phyloP scores from a whole-genome alignment of 2,329 filamentous ascomycete genomes.

The Ophiognomonia clavigignenti-juglandacearum region DNA sequence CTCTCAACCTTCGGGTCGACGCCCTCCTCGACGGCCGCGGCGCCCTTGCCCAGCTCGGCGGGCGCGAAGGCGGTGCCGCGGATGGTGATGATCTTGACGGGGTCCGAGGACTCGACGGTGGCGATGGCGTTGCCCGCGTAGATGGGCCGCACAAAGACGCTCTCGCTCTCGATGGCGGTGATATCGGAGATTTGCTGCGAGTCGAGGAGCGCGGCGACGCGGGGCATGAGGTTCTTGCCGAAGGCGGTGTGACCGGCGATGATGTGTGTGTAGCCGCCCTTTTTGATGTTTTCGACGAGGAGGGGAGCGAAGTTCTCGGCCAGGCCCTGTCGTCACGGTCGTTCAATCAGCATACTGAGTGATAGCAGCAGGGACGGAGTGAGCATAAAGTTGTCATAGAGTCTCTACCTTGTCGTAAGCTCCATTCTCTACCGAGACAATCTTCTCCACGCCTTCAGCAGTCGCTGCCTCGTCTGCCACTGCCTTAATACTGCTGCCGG shows the following conservation, averaged over 20 bases:
- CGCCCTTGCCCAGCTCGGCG: constrained; percentile 65
- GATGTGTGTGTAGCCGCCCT: constrained; percentile 88
- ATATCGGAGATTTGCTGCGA: constrained; percentile 93
- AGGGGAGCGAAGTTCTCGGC: constrained; percentile 93
- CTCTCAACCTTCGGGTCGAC: constrained; percentile 73
- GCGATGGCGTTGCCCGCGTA: constrained; percentile 97
- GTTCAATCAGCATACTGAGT: too few species aligned
- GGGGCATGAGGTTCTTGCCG: constrained; percentile 89
- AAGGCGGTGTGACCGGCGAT: constrained; percentile 90
- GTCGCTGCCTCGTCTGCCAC: constrained; percentile 83
- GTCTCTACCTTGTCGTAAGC: constrained; percentile 94
- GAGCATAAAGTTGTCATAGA: too few species aligned
- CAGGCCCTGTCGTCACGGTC: constrained; percentile 60
- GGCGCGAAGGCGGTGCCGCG: constrained; percentile 88
- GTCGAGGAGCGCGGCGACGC: constrained; percentile 87
- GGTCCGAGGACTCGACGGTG: constrained; percentile 85
- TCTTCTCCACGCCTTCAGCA: constrained; percentile 85
- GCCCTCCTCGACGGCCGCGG: constrained; percentile 73
- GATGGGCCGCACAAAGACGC: constrained; percentile 93
- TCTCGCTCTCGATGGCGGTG: constrained; percentile 78
- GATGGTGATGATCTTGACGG: constrained; percentile 84
- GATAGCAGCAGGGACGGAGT: too few species aligned
- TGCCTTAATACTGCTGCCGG: constrained; percentile 69
- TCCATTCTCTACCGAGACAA: constrained; percentile 80
- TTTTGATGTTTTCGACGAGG: constrained; percentile 93